Base-by-base conservation (phyloP, 108 stramenopile genomes). In the Skeletonema grethae region DNA sequence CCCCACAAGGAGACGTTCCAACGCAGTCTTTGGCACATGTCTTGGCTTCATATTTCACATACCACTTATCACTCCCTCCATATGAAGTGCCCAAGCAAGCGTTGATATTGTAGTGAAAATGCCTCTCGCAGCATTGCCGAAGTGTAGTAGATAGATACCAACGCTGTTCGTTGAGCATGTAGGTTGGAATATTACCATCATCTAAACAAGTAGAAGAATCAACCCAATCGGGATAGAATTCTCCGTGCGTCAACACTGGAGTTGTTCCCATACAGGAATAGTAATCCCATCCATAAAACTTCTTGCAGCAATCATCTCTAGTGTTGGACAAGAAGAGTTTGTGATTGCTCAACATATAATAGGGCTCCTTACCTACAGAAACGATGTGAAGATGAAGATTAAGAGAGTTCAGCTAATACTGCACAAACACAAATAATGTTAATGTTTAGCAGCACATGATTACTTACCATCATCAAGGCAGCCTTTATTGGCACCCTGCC, bases 121-220 rank as follows among this genome's bases (percentile, higher is more conserved):
- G 34, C 10, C 43, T 45, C 43, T 45, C 43, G 8, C 34, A 34
- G 6, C 43, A n/a, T 45, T n/a, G 43, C 15, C 43, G 43, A 45
- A 45, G 43, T n/a, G n/a, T 45, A 45, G 43, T n/a, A 45, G 43
- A 45, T n/a, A 45, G 43, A n/a, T 45, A 45, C 43, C 43, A 45
- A 45, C n/a, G 15, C 10, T 72, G 50, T 65, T 74, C n/a, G 2
- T 45, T n/a, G 10, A 45, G 43, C 57, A 59, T 59, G 32, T 59
- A 59, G 4, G 12, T 29, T 34, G 57, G 57, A 12, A 32, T 29
- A 16, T 29, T 34, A 34, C 57, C 57, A 4, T 59, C 57, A 34
- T 59, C 20, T 16, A 32, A 13, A 16, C 57, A 59, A n/a, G 43
- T 45, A 45, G n/a, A 45, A 45, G 43, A n/a, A 12, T 0, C 12